These are phyloP conservation scores for Fusarium napiforme DNA, from an alignment of 2,329 filamentous ascomycete genomes.

Conservation along the genomic window DNA sequence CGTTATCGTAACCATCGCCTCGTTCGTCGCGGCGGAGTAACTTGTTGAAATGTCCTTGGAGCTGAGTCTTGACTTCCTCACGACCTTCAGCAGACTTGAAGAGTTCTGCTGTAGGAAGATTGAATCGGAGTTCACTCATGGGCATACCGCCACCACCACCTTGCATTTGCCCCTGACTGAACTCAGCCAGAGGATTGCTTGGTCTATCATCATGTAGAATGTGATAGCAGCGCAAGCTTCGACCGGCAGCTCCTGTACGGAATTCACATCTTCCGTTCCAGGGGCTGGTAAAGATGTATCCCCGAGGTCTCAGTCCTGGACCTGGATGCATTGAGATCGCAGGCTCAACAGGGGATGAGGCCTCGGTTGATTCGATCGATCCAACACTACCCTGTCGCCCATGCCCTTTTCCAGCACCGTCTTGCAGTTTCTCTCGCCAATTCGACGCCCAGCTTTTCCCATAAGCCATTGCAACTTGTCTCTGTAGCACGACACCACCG, in stretches of 20 bases:
- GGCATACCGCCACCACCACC: slow-evolving; percentile 40
- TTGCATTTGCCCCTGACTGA: slow-evolving; percentile 47
- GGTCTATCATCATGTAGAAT: slow-evolving; percentile 62
- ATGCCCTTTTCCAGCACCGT: slow-evolving; percentile 43
- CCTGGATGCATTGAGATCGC: slow-evolving; percentile 54
- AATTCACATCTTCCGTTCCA: slow-evolving; percentile 93
- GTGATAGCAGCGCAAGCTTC: slow-evolving; percentile 79
- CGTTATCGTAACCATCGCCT: slow-evolving; percentile 52
- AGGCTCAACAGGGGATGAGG: slow-evolving; percentile 44
- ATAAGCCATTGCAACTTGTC: slow-evolving; percentile 69
- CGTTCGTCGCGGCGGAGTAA: slow-evolving; percentile 51
- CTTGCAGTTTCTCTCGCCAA: slow-evolving; percentile 54
- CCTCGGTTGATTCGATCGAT: slow-evolving; percentile 49
- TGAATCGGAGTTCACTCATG: slow-evolving; percentile 89
- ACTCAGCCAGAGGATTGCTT: slow-evolving; percentile 59
- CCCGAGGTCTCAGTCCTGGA: slow-evolving; percentile 64
- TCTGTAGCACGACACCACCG: slow-evolving; percentile 56
- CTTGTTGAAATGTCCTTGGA: slow-evolving; percentile 58
- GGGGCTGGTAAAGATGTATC: slow-evolving; percentile 83
- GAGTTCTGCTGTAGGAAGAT: slow-evolving; percentile 73
- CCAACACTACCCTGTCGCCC: slow-evolving; percentile 45
- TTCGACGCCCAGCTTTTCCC: slow-evolving; percentile 61
- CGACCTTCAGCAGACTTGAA: slow-evolving; percentile 53
- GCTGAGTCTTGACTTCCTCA: slow-evolving; percentile 47
- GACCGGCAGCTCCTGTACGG: slow-evolving; percentile 78